These are phyloP conservation scores for Phaeosphaeria sp. DNA, from an alignment of 2,329 filamentous ascomycete species.

Conservation along the genomic window DNA sequence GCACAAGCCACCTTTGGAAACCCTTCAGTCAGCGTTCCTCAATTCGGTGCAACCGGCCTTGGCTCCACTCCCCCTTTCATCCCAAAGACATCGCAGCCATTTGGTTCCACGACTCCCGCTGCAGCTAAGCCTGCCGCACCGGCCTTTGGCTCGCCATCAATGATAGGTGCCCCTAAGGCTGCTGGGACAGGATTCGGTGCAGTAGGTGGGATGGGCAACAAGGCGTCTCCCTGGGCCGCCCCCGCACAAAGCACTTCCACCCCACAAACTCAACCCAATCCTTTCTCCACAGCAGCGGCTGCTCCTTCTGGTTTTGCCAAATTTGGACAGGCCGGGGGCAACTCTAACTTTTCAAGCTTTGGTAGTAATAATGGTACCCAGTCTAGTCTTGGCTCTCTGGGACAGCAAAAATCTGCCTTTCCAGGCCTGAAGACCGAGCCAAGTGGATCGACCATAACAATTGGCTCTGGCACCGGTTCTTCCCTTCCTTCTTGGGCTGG, in stretches of 20 bases:
- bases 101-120: slow-evolving; percentile 17
- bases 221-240: slow-evolving; percentile 32
- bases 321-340: slow-evolving; percentile 29
- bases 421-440: slow-evolving; percentile 35
- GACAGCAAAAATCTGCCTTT: slow-evolving; percentile 39
- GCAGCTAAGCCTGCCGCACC: slow-evolving; percentile 21
- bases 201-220: slow-evolving; percentile 23
- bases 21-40: slow-evolving; percentile 19
- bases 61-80: slow-evolving; percentile 19
- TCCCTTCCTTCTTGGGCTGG: slow-evolving; percentile 42
- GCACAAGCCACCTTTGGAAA: slow-evolving; percentile 33
- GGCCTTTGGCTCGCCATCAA: slow-evolving; percentile 35
- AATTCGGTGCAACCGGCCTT: slow-evolving; percentile 31
- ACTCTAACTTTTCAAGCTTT: slow-evolving; percentile 27
- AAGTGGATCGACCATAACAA: slow-evolving; percentile 51
- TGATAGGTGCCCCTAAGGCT: slow-evolving; percentile 21
- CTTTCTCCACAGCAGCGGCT: slow-evolving; percentile 40
- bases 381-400: slow-evolving; percentile 42
- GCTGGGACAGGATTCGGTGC: slow-evolving; percentile 35
- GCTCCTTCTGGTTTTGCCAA: slow-evolving; percentile 41
- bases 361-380: slow-evolving; percentile 14
- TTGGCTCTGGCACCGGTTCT: slow-evolving; percentile 42
- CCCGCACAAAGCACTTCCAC: slow-evolving; percentile 15
- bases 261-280: slow-evolving; percentile 33
- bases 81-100: slow-evolving; percentile 24